Evolutionary conservation across 495 filamentous ascomycete species (phyloP), one percentile per base, ranked within the genome.

Genomic region (Neurospora terricola): DNA sequence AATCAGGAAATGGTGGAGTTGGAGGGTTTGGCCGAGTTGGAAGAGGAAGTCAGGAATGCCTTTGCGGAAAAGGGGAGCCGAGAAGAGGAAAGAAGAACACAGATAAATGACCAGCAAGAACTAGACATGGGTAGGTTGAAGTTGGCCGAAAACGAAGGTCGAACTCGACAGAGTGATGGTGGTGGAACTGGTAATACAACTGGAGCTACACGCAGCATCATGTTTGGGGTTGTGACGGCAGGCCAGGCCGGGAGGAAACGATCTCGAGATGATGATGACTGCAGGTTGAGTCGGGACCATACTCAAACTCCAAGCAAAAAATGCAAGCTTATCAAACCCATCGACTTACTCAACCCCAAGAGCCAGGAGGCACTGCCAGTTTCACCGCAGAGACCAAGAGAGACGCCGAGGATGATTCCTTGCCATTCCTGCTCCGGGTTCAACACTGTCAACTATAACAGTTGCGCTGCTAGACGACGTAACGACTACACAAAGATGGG

Each of bases 371-470:
- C 45, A 27, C 4, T 14, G 45, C 45, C 45, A 54, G 21, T 0
- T 54, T 12, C 21, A 54, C 45, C 45, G 2, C 10, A 12, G 45
- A 23, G 0, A 54, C 2, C 21, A 12, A 23, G 11, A 54, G 45
- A 54, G 21, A 23, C 27, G 10, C 45, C 34, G 12, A 18, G 1
- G 6, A 68, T 36, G 3, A n/a, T 9, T 1, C 37, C 36, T 18
- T 69, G 34, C 14, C 10, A 37, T 43, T 23, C 39, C 21, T 72
- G 68, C 7, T 38, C 62, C 8, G 72, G 73, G 16, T 70, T 30
- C 12, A 40, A 71, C 40, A 69, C 39, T 5, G 75, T 70, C 74
- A 75, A 73, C 48, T 72, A 27, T 43, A 34, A 36, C 27, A 69
- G 70, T 27, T n/a, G 43, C 10, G 71, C 69, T 14, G 66, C 73